Percentiles rank a stretch among this genome's conserved stretches.
Conservation (phyloP, 148 eudicot genomes). For the Rhododendron vialii region DNA sequence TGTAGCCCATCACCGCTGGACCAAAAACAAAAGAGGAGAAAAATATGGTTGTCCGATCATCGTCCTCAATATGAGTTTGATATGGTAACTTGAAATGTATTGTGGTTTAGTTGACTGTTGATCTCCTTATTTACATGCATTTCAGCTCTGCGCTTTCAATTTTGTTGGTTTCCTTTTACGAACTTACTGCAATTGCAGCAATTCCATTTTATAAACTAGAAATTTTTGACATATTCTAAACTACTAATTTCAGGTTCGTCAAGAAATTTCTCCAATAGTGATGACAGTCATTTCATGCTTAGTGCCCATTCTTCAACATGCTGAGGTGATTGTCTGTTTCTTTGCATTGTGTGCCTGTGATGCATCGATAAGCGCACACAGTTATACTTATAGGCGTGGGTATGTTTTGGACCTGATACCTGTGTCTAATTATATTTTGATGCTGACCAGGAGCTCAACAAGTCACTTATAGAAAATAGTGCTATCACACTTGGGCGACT, state of each 20-base stretch:
- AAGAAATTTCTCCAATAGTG: conserved; percentile 77
- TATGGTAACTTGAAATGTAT: background rate
- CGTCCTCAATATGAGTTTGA: background rate
- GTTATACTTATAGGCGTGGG: background rate
- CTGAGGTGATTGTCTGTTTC: conserved; percentile 55
- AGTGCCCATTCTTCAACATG: conserved; percentile 84
- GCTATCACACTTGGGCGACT: conserved; percentile 94
- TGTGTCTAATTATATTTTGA: conserved; percentile 7
- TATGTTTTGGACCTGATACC: conserved; percentile 4
- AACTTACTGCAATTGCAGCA: background rate
- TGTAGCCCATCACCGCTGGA: background rate
- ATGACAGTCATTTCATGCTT: conserved; percentile 74
- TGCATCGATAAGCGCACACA: background rate
- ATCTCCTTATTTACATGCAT: background rate
- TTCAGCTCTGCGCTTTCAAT: background rate
- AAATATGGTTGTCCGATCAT: background rate
- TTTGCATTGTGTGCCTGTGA: background rate
- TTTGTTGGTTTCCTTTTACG: background rate
- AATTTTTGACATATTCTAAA: conserved; percentile 3
- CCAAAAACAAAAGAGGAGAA: background rate
- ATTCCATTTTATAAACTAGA: background rate
- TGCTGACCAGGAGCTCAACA: conserved; percentile 71
- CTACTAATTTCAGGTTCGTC: conserved; percentile 58
- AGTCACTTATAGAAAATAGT: conserved; percentile 88
- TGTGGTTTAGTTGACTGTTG: background rate